phyloP scores from a whole-genome alignment of 371 early-diverging fungal genomes.

The Syncephalis plumigaleata region DNA sequence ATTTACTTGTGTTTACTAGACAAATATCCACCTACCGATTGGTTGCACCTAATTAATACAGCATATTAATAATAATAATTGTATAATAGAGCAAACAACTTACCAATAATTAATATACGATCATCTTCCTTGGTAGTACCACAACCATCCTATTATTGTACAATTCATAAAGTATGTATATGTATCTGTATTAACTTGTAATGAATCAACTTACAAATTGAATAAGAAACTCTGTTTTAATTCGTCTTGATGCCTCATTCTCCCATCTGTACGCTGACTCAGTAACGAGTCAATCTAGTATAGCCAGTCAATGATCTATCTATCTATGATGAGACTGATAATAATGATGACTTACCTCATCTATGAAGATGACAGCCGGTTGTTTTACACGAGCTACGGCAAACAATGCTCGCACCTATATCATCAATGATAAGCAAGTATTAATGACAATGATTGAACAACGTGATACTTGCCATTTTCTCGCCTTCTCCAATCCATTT shows the following conservation, averaged over 20 bases:
- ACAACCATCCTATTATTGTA: constrained; percentile 39
- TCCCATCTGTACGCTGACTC: constrained; percentile 83
- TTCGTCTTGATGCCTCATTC: constrained; percentile 68
- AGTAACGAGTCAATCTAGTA: constrained; percentile 83
- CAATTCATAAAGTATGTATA: too few relatives aligned
- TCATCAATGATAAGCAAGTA: not conserved
- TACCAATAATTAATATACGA: constrained; percentile 71
- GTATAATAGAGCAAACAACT: not conserved
- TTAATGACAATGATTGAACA: not conserved
- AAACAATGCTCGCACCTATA: constrained; percentile 59
- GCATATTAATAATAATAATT: not conserved
- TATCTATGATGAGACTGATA: too few relatives aligned
- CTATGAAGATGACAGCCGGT: constrained; percentile 84
- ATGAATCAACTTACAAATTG: constrained; percentile 34
- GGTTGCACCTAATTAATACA: constrained; percentile 16
- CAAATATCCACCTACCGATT: constrained; percentile 14
- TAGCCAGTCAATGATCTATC: constrained; percentile 17
- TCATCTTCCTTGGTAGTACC: constrained; percentile 46
- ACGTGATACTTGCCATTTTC: constrained; percentile 53
- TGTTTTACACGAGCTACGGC: constrained; percentile 73
- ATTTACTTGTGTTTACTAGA: not conserved
- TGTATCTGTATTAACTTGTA: constrained; percentile 15
- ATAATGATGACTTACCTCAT: constrained; percentile 16
- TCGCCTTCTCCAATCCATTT: constrained; percentile 97
- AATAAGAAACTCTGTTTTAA: constrained; percentile 72